Percentiles rank a stretch among this genome's conserved stretches.
These are phyloP conservation scores for Protomyces gravidus DNA, from an alignment of 1,139 yeast species.

Conservation along the genomic window DNA sequence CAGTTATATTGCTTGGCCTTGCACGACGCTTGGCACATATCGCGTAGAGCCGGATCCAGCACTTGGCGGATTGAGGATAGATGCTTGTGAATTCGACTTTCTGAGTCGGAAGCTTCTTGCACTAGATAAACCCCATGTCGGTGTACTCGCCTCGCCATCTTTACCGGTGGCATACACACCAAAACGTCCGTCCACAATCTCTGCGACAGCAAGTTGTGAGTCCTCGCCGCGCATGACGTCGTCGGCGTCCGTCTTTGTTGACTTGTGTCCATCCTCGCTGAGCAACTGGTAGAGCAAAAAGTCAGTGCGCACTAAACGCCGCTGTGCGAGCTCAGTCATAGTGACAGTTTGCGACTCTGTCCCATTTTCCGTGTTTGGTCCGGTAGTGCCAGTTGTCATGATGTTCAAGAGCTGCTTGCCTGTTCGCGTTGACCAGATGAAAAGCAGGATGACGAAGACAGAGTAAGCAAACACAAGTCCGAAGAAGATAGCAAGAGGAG, in stretches of 20 bases:
- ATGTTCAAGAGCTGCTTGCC: background rate
- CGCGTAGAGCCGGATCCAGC: background rate
- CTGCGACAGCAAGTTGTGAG: background rate
- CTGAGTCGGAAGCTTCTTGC: background rate
- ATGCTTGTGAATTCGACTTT: background rate
- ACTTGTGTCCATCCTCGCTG: conserved; percentile 2
- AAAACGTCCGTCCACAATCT: background rate
- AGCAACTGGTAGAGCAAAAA: conserved; percentile 7
- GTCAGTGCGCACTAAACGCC: conserved; percentile 8
- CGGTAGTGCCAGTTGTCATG: background rate
- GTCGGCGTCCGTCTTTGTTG: conserved; percentile 5
- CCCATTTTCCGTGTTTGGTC: background rate
- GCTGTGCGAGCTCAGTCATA: conserved; percentile 4
- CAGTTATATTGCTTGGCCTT: background rate
- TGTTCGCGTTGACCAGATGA: background rate
- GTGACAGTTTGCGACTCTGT: background rate
- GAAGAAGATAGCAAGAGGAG: conserved; percentile 2
- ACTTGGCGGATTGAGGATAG: background rate
- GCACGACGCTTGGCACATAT: background rate
- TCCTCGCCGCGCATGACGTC: conserved; percentile 6
- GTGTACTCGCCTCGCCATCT: background rate
- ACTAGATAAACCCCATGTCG: background rate
- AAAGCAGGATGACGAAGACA: conserved; percentile 1
- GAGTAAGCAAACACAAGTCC: conserved; percentile 1
- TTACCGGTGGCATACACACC: background rate